Conservation (phyloP, 495 filamentous ascomycete genomes). For the Terfezia boudieri region DNA sequence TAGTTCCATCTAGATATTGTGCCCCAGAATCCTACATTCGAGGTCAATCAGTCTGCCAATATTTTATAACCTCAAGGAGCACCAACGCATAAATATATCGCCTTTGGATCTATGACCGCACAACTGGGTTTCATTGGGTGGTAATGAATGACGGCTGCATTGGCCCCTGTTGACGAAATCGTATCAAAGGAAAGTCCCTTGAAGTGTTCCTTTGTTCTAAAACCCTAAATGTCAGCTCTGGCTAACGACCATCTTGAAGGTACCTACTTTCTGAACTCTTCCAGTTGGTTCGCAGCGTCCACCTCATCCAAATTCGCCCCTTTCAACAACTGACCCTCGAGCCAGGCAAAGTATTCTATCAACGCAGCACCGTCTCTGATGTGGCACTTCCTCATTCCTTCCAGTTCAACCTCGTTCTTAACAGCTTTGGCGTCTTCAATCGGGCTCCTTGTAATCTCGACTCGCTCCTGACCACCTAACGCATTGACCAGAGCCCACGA, state of each 20-base stretch:
- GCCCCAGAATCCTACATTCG: constrained; percentile 51
- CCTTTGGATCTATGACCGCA: constrained; percentile 61
- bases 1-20: constrained; percentile 90
- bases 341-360: constrained; percentile 87
- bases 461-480: constrained; percentile 67
- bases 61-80: no score
- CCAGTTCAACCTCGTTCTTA: constrained; percentile 79
- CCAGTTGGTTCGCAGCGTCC: constrained; percentile 72
- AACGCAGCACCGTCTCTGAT: constrained; percentile 84
- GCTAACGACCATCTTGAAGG: neutral
- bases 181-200: constrained; percentile 87
- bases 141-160: constrained; percentile 96
- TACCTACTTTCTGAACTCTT: constrained; percentile 48
- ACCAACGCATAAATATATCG: constrained; percentile 57
- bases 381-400: constrained; percentile 87
- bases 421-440: constrained; percentile 90
- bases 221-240: neutral
- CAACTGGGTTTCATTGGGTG: constrained; percentile 71
- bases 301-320: constrained; percentile 60
- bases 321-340: constrained; percentile 64
- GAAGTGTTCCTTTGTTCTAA: constrained; percentile 39
- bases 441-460: constrained; percentile 72
- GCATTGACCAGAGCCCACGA: constrained; percentile 84
- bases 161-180: constrained; percentile 84
- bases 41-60: no score